phyloP scores from a whole-genome alignment of 495 filamentous ascomycete species.

The Penicillium samsonianum region DNA sequence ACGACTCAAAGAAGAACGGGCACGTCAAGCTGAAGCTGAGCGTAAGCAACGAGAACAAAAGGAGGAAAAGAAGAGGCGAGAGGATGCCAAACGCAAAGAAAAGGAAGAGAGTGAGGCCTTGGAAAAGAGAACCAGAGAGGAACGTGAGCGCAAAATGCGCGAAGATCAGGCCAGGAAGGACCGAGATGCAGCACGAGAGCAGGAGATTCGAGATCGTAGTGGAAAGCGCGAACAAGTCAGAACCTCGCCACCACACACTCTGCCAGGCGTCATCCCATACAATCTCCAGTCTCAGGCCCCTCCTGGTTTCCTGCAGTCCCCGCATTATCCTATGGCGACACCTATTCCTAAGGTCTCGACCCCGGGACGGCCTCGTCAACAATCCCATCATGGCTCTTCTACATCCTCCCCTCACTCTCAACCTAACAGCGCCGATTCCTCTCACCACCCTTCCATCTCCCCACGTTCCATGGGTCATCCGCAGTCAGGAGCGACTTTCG shows the following conservation, averaged over 20 bases:
- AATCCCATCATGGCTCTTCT: conserved; percentile 79
- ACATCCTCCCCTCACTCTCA: conserved; percentile 62
- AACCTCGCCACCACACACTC: conserved; percentile 44
- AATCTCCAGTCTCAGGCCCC: conserved; percentile 50
- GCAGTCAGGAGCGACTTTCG: conserved; percentile 34
- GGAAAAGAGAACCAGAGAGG: conserved; percentile 65
- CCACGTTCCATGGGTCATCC: conserved; percentile 43
- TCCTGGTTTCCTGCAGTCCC: conserved; percentile 61
- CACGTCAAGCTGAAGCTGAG: conserved; percentile 74
- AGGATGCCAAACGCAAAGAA: conserved; percentile 62
- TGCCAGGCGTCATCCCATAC: conserved; percentile 54
- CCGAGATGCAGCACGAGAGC: conserved; percentile 47
- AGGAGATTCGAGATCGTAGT: conserved; percentile 47
- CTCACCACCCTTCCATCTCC: conserved; percentile 41
- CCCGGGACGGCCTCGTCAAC: conserved; percentile 70
- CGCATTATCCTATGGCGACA: conserved; percentile 73
- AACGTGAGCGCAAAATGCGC: conserved; percentile 66
- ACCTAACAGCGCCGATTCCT: conserved; percentile 38
- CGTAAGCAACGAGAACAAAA: conserved; percentile 73
- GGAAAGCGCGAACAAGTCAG: conserved; percentile 48
- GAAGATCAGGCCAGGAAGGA: conserved; percentile 61
- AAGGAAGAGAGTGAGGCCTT: conserved; percentile 76
- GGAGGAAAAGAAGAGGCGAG: conserved; percentile 69
- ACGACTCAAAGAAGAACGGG: conserved; percentile 77
- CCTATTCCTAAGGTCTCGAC: conserved; percentile 83